phyloP scores from a whole-genome alignment of 75 land plant genomes.

The Isoetes taiwanensis region DNA sequence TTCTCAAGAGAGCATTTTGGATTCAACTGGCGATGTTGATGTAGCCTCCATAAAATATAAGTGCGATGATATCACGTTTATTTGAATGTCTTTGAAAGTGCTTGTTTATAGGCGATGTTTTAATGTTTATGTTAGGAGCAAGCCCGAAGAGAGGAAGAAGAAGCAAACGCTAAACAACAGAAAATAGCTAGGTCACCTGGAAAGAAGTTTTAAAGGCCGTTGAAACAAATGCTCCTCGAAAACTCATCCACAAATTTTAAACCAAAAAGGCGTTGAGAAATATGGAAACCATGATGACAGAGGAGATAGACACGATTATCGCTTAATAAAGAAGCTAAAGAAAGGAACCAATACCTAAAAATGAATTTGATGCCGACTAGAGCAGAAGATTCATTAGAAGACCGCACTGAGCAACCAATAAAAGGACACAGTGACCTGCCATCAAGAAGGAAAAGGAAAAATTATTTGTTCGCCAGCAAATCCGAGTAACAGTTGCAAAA shows the following conservation, averaged over 20 bases:
- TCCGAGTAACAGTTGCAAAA: too few relatives aligned
- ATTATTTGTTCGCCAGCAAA: too few relatives aligned
- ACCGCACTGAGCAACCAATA: too few relatives aligned
- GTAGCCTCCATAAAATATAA: conserved; percentile 57
- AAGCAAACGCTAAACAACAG: conserved; percentile 56
- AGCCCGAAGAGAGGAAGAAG: conserved; percentile 82
- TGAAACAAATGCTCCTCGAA: conserved; percentile 3
- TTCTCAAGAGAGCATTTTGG: conserved; percentile 54
- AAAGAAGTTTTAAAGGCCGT: too few relatives aligned
- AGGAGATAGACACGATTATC: conserved; percentile 69
- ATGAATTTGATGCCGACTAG: conserved; percentile 49
- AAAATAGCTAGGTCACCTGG: too few relatives aligned
- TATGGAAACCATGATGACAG: too few relatives aligned
- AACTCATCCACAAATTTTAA: neutral
- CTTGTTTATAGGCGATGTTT: too few relatives aligned
- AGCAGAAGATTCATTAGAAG: conserved; percentile 17
- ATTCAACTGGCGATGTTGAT: conserved; percentile 64
- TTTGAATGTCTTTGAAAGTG: too few relatives aligned
- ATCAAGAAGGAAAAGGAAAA: too few relatives aligned
- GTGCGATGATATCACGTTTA: conserved; percentile 26
- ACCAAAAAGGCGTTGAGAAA: too few relatives aligned
- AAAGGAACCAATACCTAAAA: conserved; percentile 60
- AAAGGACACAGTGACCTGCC: too few relatives aligned
- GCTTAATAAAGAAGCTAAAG: conserved; percentile 77
- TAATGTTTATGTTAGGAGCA: conserved; percentile 56